phyloP scores from a whole-genome alignment of 78 protist species.

The Cavenderia fasciculata region DNA sequence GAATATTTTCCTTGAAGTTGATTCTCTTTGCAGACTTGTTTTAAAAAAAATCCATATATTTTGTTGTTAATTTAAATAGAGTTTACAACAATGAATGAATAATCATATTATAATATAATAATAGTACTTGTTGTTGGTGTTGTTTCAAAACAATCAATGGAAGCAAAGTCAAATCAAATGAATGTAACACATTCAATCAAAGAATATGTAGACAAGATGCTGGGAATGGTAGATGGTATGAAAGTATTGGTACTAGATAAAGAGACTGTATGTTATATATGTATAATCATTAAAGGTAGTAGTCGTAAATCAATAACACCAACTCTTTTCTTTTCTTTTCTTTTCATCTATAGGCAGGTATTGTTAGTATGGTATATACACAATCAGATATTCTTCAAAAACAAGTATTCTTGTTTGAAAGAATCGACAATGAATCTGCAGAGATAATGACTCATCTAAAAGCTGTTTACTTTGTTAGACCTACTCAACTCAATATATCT shows the following conservation, averaged over 20 bases:
- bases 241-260: slow-evolving; percentile 93
- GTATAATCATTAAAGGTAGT: not conserved
- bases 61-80: too few species aligned
- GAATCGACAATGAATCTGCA: slow-evolving; percentile 68
- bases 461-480: slow-evolving; percentile 92
- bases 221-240: slow-evolving; percentile 83
- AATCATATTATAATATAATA: too few species aligned
- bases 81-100: too few species aligned
- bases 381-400: slow-evolving; percentile 91
- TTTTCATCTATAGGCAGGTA: slow-evolving; percentile 47
- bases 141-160: too few species aligned
- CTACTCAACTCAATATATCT: slow-evolving; percentile 85
- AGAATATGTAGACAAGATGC: slow-evolving; percentile 88
- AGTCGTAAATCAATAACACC: not conserved
- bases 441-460: slow-evolving; percentile 90
- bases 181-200: slow-evolving; percentile 78
- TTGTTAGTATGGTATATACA: slow-evolving; percentile 91
- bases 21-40: too few species aligned
- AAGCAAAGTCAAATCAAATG: too few species aligned
- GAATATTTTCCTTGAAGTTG: too few species aligned
- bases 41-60: too few species aligned
- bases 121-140: too few species aligned
- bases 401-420: slow-evolving; percentile 95
- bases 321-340: not conserved
- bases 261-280: slow-evolving; percentile 83